phyloP scores from a whole-genome alignment of 257 asterid genomes.

The Ligustrum vulgare region DNA sequence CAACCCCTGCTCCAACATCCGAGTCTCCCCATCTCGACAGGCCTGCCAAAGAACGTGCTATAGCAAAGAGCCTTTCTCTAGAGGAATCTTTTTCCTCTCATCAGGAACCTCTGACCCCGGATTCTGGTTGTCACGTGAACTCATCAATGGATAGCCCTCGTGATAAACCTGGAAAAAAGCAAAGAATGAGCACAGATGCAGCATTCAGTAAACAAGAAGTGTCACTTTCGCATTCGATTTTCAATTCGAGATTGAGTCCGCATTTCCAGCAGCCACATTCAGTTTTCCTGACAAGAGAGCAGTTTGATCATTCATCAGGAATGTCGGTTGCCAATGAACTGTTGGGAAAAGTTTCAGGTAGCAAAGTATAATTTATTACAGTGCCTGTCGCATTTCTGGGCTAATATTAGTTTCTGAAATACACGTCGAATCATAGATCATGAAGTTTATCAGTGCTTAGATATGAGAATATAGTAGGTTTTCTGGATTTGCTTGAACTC shows the following conservation, averaged over 20 bases:
- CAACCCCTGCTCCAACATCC: slow-evolving; percentile 76
- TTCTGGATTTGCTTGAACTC: background rate
- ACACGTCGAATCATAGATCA: slow-evolving; percentile 21
- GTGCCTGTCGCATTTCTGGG: slow-evolving; percentile 4
- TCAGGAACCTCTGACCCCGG: slow-evolving; percentile 86
- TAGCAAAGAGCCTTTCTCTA: slow-evolving; percentile 51
- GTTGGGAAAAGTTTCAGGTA: slow-evolving; percentile 30
- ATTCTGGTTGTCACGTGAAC: slow-evolving; percentile 47
- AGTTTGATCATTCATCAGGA: slow-evolving; percentile 40
- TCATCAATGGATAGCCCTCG: slow-evolving; percentile 37
- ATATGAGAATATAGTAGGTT: slow-evolving; percentile 16
- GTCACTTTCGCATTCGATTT: slow-evolving; percentile 37
- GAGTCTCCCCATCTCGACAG: slow-evolving; percentile 57
- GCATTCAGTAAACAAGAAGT: slow-evolving; percentile 33
- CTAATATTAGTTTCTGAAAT: slow-evolving; percentile 17
- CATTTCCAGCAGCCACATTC: slow-evolving; percentile 39
- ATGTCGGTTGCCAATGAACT: slow-evolving; percentile 29
- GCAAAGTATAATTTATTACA: slow-evolving; percentile 20
- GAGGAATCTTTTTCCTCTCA: slow-evolving; percentile 74
- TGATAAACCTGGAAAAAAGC: slow-evolving; percentile 57
- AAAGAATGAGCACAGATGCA: slow-evolving; percentile 33
- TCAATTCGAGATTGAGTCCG: slow-evolving; percentile 49
- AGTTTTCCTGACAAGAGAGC: slow-evolving; percentile 39
- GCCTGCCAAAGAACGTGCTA: slow-evolving; percentile 41
- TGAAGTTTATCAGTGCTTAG: slow-evolving; percentile 18